Evolutionary conservation across 1,284 basidiomycete species (phyloP), one percentile per base, ranked within the genome.

Genomic region (Phylloboletellus chloephorus): DNA sequence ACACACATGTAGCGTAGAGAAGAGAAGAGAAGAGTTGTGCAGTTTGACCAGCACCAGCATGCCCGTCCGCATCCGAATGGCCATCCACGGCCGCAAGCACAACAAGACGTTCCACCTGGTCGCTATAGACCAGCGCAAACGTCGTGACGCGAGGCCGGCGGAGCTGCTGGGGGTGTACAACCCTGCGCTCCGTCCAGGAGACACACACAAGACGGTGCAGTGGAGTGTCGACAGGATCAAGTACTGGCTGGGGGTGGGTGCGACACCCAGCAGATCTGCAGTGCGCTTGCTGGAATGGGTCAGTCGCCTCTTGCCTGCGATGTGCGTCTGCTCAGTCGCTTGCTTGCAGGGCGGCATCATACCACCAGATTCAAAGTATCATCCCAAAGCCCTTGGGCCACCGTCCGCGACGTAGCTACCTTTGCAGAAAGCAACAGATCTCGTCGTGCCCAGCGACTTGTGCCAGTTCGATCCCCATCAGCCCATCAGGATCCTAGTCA

Each of bases 221-320:
- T 96, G 91, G 92, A 90, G 91, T 64, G 82, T 85, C 31, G 80
- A 88, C 49, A 79, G 94, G 60, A 91, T 98, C 65, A 76, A 73
- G 46, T 91, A 92, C 61, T 98, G 94, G 94, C 66, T 98, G 21
- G 70, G 72, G 22, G 78, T 87, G 17, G 94, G 92, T 3, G 94
- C 94, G 23, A 68, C 80, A 52, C 94, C 94, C 0, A 87, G 81
- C 34, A 81, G 80, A 52, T 74, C 82, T 5, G 89, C 88, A 3
- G 78, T 86, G 21, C 82, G 75, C 54, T 56, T 97, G 47, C 66
- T 98, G 52, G 82, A 88, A 60, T 69, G 81, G 70, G 93, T 93
- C 58, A 57, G 88, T 76, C 21, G 3, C 23, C 13, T 17, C 42
- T 31, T 22, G 37, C 38, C 25, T 5, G 10, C 30, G 31, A 8